Conservation (phyloP, 2,329 filamentous ascomycete genomes). For the Pseudopithomyces chartarum region DNA sequence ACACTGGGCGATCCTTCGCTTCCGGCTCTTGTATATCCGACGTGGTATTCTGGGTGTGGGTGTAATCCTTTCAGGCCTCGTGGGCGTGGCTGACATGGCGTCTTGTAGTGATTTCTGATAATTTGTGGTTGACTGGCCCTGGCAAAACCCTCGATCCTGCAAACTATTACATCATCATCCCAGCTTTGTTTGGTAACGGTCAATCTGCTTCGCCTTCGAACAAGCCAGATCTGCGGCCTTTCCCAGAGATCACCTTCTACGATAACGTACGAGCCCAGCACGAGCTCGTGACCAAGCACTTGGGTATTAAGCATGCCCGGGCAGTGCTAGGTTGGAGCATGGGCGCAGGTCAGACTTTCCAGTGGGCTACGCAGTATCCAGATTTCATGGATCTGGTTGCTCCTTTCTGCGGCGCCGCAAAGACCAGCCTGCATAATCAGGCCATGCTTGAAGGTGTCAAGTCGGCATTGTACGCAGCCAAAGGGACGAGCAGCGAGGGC, state of each 20-base stretch:
- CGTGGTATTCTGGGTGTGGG: slow-evolving; percentile 72
- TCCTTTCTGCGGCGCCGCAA: slow-evolving; percentile 70
- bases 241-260: slow-evolving; percentile 67
- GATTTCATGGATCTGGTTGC: slow-evolving; percentile 69
- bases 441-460: slow-evolving; percentile 71
- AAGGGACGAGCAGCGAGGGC: slow-evolving; percentile 59
- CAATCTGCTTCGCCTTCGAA: slow-evolving; percentile 73
- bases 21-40: slow-evolving; percentile 75
- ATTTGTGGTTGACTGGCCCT: slow-evolving; percentile 74
- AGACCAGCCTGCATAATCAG: slow-evolving; percentile 69
- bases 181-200: slow-evolving; percentile 71
- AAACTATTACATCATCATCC: slow-evolving; percentile 71
- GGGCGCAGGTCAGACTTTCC: slow-evolving; percentile 70
- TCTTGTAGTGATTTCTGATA: slow-evolving; percentile 64
- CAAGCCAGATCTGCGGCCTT: slow-evolving; percentile 58
- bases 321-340: slow-evolving; percentile 73
- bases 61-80: slow-evolving; percentile 10
- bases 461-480: slow-evolving; percentile 62
- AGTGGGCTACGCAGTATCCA: slow-evolving; percentile 67
- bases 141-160: slow-evolving; percentile 68
- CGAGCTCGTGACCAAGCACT: slow-evolving; percentile 65
- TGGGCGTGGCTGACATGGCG: neutral
- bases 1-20: slow-evolving; percentile 68
- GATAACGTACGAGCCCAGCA: slow-evolving; percentile 73
- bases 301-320: slow-evolving; percentile 64